These are phyloP conservation scores for Cryphonectria carpinicola DNA, from an alignment of 2,329 filamentous ascomycete species.

Conservation along the genomic window DNA sequence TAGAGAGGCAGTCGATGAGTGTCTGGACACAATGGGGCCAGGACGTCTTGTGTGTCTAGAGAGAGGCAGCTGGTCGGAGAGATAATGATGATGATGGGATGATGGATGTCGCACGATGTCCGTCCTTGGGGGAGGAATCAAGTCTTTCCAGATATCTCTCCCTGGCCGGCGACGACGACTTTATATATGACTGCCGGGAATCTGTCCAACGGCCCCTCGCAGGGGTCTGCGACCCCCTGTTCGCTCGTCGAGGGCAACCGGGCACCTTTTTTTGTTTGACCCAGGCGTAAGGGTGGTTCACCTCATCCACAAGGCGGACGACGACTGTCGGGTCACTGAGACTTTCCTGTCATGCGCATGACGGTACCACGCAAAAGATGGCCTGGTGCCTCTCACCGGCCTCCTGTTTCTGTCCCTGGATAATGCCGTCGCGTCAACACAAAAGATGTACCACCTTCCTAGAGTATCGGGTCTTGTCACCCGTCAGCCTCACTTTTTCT, in stretches of 20 bases:
- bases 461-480: neutral
- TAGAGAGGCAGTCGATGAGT: neutral
- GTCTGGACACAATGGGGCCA: neutral
- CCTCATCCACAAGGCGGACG: slow-evolving; percentile 12
- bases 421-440: neutral
- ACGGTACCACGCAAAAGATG: slow-evolving; percentile 23
- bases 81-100: too few species aligned
- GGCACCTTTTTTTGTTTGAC: slow-evolving; percentile 14
- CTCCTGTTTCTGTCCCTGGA: slow-evolving; percentile 6
- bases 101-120: neutral
- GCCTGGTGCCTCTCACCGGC: slow-evolving; percentile 13
- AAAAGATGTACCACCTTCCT: slow-evolving; percentile 5
- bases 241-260: slow-evolving; percentile 15
- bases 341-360: slow-evolving; percentile 24
- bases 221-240: slow-evolving; percentile 23
- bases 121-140: neutral
- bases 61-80: neutral
- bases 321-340: slow-evolving; percentile 16
- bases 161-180: neutral
- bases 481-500: neutral
- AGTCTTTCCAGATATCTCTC: neutral
- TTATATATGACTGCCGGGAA: neutral
- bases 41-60: neutral
- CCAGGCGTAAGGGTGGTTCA: slow-evolving; percentile 20
- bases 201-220: slow-evolving; percentile 6